Base-by-base conservation (phyloP, 345 rosid species). In the Ailanthus altissimus region DNA sequence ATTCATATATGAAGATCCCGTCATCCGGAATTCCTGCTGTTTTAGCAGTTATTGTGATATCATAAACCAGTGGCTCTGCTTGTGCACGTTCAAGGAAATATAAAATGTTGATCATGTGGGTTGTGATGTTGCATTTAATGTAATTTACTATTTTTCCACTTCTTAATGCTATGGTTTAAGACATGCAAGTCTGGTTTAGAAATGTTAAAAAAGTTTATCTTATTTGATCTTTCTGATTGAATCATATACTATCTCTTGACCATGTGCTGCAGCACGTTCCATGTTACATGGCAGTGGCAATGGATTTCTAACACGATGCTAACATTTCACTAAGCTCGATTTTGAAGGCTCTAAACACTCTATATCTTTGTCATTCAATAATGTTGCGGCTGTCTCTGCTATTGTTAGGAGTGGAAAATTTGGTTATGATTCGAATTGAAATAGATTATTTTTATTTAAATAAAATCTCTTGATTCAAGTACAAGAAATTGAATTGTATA, bases 101-200 rank as follows among this genome's bases (percentile, higher is more conserved):
- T 46, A 58, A 32, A 60, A 67, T 47, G 72, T 45, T 4, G 23
- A 64, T 80, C 53, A 46, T 71, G 62, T 63, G 60, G 42, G 59
- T 45, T 74, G 59, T 74, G 28, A 32, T 60, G 69, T 74, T 61
- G 68, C 58, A 26, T 47, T 20, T 49, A 32, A 20, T 74, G 60
- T 28, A 11, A 61, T 46, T 36, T 49, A 10, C n/a, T 61, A 28
- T 47, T 32, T 0, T 36, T 61, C 38, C 54, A 36, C 18, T 73
- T 23, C 6, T 18, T 5, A 15, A 15, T 6, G 16, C 14, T 15
- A 13, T 0, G 18, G 28, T 2, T 46, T 32, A 28, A 26, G 43
- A 25, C 20, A 14, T n/a, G 32, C 49, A 59, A n/a, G 77, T 74
- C 58, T 60, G 66, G 76, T 59, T 73, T 49, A 61, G 42, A 61